phyloP scores from a whole-genome alignment of 148 eudicot species.

The Chenopodium quinoa region DNA sequence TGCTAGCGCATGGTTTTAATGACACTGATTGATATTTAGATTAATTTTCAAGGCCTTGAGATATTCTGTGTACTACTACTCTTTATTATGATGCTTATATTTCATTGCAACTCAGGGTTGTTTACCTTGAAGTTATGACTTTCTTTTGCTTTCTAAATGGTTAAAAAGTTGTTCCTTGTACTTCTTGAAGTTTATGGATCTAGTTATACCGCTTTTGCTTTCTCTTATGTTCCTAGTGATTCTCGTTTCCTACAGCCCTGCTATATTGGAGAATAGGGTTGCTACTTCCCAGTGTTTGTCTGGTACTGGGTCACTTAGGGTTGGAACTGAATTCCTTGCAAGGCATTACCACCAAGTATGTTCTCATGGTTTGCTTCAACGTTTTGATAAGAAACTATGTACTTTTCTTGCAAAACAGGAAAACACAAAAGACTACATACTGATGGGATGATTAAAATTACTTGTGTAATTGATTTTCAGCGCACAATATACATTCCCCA shows the following conservation, averaged over 20 bases:
- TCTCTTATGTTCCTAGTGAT: slow-evolving; percentile 9
- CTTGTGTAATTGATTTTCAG: slow-evolving; percentile 37
- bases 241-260: slow-evolving; percentile 56
- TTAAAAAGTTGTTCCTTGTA: not conserved
- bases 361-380: slow-evolving; percentile 10
- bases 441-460: slow-evolving; percentile 2
- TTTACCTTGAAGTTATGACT: not conserved
- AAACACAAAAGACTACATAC: not conserved
- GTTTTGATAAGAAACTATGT: slow-evolving; percentile 9
- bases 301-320: slow-evolving; percentile 94
- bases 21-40: not conserved
- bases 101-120: not conserved
- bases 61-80: not conserved
- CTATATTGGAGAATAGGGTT: slow-evolving; percentile 76
- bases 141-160: not conserved
- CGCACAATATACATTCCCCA: slow-evolving; percentile 74
- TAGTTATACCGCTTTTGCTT: slow-evolving; percentile 11
- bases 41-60: not conserved
- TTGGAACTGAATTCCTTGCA: slow-evolving; percentile 89
- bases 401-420: too few relatives aligned
- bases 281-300: slow-evolving; percentile 94
- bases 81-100: not conserved
- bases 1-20: not conserved
- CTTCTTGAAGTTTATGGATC: not conserved
- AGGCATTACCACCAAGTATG: slow-evolving; percentile 81